These are phyloP conservation scores for Marvania coccoides DNA, from an alignment of 139 green algal genomes.

Conservation along the genomic window DNA sequence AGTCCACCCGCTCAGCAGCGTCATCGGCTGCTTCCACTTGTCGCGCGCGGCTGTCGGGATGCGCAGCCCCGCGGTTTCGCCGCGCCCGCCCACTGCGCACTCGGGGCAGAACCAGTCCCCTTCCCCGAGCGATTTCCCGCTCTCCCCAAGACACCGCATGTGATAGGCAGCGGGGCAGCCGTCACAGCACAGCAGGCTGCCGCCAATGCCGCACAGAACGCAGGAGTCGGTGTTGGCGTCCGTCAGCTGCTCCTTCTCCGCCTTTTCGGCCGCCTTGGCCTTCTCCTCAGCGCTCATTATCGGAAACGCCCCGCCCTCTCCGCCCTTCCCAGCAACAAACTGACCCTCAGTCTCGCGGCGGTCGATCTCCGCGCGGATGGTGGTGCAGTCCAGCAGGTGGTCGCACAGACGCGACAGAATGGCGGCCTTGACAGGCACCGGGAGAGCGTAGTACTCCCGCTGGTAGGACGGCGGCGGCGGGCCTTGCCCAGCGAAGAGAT, in stretches of 20 bases:
- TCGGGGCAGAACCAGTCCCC: conserved; percentile 64
- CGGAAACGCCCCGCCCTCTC: conserved; percentile 38
- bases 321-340: conserved; percentile 40
- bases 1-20: conserved; percentile 25
- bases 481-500: background rate
- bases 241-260: conserved; percentile 2
- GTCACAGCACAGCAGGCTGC: conserved; percentile 86
- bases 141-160: conserved; percentile 67
- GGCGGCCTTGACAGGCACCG: conserved; percentile 23
- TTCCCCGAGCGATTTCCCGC: conserved; percentile 27
- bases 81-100: conserved; percentile 50
- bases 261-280: conserved; percentile 15
- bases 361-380: conserved; percentile 58
- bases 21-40: conserved; percentile 19
- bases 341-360: conserved; percentile 41
- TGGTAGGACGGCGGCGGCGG: background rate
- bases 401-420: conserved; percentile 46
- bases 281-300: conserved; percentile 40
- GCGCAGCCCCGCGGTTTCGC: conserved; percentile 46
- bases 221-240: conserved; percentile 62
- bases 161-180: conserved; percentile 85
- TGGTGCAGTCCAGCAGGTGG: conserved; percentile 43
- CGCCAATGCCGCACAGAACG: conserved; percentile 68
- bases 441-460: conserved; percentile 45
- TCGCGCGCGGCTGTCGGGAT: conserved; percentile 27